A percentile compares a stretch with the other conserved stretches of the same genome.
phyloP scores from a whole-genome alignment of 352 stramenopile species.

The Phytophthora meadii region DNA sequence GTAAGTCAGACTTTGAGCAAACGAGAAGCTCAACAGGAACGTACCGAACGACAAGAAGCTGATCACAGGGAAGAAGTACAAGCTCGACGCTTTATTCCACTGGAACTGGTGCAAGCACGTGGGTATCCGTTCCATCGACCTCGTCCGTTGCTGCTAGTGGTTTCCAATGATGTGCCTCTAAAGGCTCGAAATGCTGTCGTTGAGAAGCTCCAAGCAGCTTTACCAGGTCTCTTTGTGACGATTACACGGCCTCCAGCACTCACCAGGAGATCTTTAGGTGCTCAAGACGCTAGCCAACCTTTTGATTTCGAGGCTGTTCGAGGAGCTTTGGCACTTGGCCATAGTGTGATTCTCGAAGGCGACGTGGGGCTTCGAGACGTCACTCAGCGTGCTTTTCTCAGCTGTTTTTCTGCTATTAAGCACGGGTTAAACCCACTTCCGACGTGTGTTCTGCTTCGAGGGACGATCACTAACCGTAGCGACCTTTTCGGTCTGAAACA shows the following conservation, averaged over 20 bases:
- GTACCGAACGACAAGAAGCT: conserved; percentile 41
- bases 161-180: conserved; percentile 72
- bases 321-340: conserved; percentile 49
- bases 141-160: conserved; percentile 70
- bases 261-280: conserved; percentile 8
- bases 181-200: conserved; percentile 47
- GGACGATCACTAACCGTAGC: conserved; percentile 57
- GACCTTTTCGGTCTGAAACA: conserved; percentile 27
- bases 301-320: conserved; percentile 51
- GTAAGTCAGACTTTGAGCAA: conserved; percentile 42
- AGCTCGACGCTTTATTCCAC: conserved; percentile 69
- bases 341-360: conserved; percentile 78
- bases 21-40: conserved; percentile 53
- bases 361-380: conserved; percentile 76
- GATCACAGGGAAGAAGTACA: conserved; percentile 48
- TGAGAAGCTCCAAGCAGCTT: conserved; percentile 40
- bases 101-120: conserved; percentile 44
- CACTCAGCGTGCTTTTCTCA: conserved; percentile 62
- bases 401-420: conserved; percentile 70
- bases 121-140: conserved; percentile 44
- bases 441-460: conserved; percentile 68
- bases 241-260: conserved; percentile 51
- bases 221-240: conserved; percentile 79
- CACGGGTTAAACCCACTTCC: conserved; percentile 65
- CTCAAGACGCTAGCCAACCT: conserved; percentile 3